Evolutionary conservation across 1,284 basidiomycete genomes (phyloP), one percentile per base, ranked within the genome.

Genomic region (Sphagnurus paluster): DNA sequence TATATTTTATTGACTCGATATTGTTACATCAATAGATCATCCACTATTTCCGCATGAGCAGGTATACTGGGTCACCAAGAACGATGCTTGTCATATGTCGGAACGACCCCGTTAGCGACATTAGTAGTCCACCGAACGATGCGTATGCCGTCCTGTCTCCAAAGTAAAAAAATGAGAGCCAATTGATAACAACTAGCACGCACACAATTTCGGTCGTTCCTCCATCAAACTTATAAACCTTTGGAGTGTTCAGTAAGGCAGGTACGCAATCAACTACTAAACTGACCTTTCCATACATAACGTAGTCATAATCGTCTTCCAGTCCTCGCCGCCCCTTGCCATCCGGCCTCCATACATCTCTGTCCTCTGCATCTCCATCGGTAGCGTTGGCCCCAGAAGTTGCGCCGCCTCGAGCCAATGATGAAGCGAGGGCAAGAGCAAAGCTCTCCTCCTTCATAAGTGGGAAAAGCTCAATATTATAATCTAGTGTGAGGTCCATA

Each of bases 141-240:
- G 88, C 87, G 64, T 98, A 99, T 24, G 89, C 95, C 23, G 95
- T 98, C 42, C 92, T 95, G 21, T 11, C 32, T 29, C 56, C 49
- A 25, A 40, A 24, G 42, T 42, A 28, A 46, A 30, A 42, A 43
- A 41, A 21, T 50, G 33, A 32, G 28, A 46, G 54, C 23, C 30
- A 13, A 44, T 23, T 50, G 14, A 51, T 50, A 26, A 19, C 25
- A 39, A 17, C 23, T 35, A 28, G 34, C 39, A 72, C 84, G 44
- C 70, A 90, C 86, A 94, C 91, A 58, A 84, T 79, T 56, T 93
- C 91, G 32, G 82, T 78, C 17, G 82, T 82, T 54, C 86, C 88
- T 21, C 91, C 87, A 65, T 99, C 96, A 65, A 97, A 98, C 65
- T 95, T 93, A 77, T 99, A 99, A 38, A 99, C 89, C 93, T 95